Conservation (phyloP, 345 rosid species). For the Excoecaria cochinchinensis region DNA sequence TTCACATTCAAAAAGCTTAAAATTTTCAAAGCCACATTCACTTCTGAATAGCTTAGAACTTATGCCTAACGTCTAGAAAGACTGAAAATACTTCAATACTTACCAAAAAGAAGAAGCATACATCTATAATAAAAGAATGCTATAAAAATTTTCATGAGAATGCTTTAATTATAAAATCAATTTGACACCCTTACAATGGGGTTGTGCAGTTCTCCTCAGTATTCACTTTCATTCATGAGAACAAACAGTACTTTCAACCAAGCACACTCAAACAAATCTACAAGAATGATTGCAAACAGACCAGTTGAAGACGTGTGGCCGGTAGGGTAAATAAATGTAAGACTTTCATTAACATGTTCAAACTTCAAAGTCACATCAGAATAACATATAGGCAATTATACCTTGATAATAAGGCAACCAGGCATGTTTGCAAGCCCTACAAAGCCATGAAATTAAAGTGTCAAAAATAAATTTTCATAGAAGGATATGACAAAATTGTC, state of each 20-base stretch:
- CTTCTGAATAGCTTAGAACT: not conserved
- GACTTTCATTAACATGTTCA: not conserved
- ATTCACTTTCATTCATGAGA: not conserved
- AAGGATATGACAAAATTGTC: not conserved
- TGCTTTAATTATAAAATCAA: not conserved
- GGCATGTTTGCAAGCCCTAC: slow-evolving; percentile 99
- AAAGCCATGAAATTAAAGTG: slow-evolving; percentile 25
- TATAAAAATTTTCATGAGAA: not conserved
- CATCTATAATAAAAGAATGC: not conserved
- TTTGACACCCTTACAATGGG: not conserved
- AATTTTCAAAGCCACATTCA: not conserved
- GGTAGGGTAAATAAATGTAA: not conserved
- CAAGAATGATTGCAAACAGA: slow-evolving; percentile 12
- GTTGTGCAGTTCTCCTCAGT: not conserved
- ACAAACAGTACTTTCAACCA: slow-evolving; percentile 1
- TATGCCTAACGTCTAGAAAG: not conserved
- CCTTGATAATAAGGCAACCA: slow-evolving; percentile 86
- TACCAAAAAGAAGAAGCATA: not conserved
- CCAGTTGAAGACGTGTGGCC: slow-evolving; percentile 5
- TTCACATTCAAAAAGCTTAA: not conserved
- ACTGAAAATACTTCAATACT: not conserved
- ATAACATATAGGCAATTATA: slow-evolving; percentile 24
- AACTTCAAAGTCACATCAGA: slow-evolving; percentile 5
- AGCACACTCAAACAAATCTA: slow-evolving; percentile 6
- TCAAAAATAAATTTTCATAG: slow-evolving; percentile 7